These are phyloP conservation scores for Wickerhamomyces hampshirensis DNA, from an alignment of 805 yeast genomes.

Conservation along the genomic window DNA sequence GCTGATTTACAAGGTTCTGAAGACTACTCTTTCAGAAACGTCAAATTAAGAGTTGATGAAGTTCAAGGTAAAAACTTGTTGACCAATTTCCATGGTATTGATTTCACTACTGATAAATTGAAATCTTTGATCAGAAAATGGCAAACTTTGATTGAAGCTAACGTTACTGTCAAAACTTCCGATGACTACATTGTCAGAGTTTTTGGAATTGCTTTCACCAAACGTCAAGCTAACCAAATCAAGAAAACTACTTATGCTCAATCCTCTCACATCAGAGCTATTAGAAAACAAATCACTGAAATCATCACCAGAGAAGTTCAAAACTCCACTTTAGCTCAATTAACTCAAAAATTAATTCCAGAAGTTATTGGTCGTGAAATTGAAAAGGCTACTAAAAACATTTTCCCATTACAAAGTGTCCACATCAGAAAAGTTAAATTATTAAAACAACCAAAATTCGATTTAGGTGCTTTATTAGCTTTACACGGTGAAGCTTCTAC, in stretches of 20 bases:
- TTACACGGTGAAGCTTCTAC: constrained; percentile 91
- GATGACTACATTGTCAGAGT: constrained; percentile 94
- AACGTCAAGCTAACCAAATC: constrained; percentile 91
- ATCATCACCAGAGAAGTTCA: constrained; percentile 96
- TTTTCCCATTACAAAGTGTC: constrained; percentile 97
- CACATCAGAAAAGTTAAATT: constrained; percentile 98
- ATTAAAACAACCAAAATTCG: constrained; percentile 98
- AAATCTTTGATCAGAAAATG: constrained; percentile 96
- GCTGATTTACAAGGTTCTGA: constrained; percentile 99
- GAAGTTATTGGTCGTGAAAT: constrained; percentile 99
- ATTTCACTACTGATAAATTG: constrained; percentile 91
- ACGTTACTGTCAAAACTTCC: constrained; percentile 92
- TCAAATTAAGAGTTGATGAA: constrained; percentile 97
- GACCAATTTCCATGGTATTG: constrained; percentile 99
- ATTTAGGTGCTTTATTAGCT: constrained; percentile 90
- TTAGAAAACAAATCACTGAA: constrained; percentile 92
- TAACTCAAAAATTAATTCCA: constrained; percentile 95
- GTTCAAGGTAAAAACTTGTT: constrained; percentile 97
- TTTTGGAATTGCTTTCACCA: constrained; percentile 96
- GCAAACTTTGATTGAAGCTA: constrained; percentile 96
- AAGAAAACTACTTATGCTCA: constrained; percentile 96
- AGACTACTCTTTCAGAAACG: constrained; percentile 97
- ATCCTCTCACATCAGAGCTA: constrained; percentile 94
- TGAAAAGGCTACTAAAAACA: constrained; percentile 90
- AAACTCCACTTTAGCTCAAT: constrained; percentile 92